A percentile compares a stretch with the other conserved stretches of the same genome.
Evolutionary conservation across 2,329 filamentous ascomycete genomes (phyloP).

Genomic region (Neonectria neomacrospora): DNA sequence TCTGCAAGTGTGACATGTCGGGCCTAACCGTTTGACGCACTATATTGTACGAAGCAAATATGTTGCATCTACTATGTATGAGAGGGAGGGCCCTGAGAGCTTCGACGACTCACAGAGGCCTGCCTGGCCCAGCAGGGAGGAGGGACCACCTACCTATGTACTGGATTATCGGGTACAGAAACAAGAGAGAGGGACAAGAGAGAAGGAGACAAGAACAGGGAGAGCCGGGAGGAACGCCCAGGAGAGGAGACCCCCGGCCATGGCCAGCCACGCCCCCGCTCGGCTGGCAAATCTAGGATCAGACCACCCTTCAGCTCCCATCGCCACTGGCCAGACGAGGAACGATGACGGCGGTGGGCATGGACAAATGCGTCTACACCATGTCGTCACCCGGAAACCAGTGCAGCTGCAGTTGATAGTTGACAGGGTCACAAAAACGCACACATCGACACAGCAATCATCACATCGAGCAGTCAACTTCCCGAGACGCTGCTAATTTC

Average conservation of each 20-base stretch:
- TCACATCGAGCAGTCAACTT: constrained; percentile 14
- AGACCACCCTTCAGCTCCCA: constrained; percentile 41
- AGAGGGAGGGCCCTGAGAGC: not conserved
- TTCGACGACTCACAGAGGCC: too few relatives aligned
- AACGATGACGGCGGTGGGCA: constrained; percentile 12
- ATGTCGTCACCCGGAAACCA: constrained; percentile 6
- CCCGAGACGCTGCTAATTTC: too few relatives aligned
- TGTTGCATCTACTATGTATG: too few relatives aligned
- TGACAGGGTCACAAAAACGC: not conserved
- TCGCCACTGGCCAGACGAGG: constrained; percentile 22
- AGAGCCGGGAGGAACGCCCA: constrained; percentile 13
- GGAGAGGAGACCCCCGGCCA: constrained; percentile 32
- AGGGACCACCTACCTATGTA: not conserved
- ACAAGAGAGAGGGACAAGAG: not conserved
- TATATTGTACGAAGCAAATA: not conserved
- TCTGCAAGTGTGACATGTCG: not conserved
- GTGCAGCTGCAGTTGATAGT: constrained; percentile 7
- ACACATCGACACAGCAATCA: not conserved
- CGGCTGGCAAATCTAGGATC: constrained; percentile 44
- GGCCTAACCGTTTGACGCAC: not conserved
- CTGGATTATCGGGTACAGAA: not conserved
- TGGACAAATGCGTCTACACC: constrained; percentile 8
- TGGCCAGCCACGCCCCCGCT: constrained; percentile 45
- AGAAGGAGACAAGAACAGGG: not conserved
- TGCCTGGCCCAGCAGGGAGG: not conserved